Conservation (phyloP, 805 yeast species). For the Candida michaelii region DNA sequence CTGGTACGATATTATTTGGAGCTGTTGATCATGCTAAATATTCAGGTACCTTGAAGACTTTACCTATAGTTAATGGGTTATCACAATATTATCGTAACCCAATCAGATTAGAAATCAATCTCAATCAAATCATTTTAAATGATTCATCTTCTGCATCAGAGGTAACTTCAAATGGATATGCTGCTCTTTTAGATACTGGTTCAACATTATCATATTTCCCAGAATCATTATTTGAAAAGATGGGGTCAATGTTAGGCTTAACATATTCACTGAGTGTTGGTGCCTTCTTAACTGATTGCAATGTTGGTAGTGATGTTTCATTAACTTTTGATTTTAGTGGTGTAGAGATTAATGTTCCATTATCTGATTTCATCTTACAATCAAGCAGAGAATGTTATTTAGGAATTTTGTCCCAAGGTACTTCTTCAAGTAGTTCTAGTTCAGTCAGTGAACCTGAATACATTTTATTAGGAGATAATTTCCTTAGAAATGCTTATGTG, state of each 20-base stretch:
- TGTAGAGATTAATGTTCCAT: slow-evolving; percentile 49
- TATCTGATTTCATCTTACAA: slow-evolving; percentile 26
- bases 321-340: slow-evolving; percentile 59
- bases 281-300: slow-evolving; percentile 50
- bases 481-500: slow-evolving; percentile 62
- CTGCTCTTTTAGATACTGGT: slow-evolving; percentile 37
- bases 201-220: slow-evolving; percentile 47
- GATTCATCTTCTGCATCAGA: slow-evolving; percentile 13
- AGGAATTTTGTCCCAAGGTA: slow-evolving; percentile 24
- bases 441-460: slow-evolving; percentile 8
- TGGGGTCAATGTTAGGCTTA: slow-evolving; percentile 43
- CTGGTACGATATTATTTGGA: slow-evolving; percentile 42
- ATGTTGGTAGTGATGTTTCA: slow-evolving; percentile 17
- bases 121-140: slow-evolving; percentile 35
- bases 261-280: slow-evolving; percentile 40
- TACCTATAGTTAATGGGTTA: slow-evolving; percentile 39
- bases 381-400: slow-evolving; percentile 24
- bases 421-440: neutral
- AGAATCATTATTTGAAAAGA: slow-evolving; percentile 24
- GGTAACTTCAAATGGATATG: slow-evolving; percentile 19
- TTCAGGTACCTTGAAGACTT: slow-evolving; percentile 29
- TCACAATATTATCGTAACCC: slow-evolving; percentile 30
- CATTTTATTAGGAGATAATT: slow-evolving; percentile 61
- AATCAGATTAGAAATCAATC: slow-evolving; percentile 49
- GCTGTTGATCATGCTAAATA: slow-evolving; percentile 45